Evolutionary conservation across 2,329 filamentous ascomycete species (phyloP).

Genomic region (Colletotrichum plurivorum): DNA sequence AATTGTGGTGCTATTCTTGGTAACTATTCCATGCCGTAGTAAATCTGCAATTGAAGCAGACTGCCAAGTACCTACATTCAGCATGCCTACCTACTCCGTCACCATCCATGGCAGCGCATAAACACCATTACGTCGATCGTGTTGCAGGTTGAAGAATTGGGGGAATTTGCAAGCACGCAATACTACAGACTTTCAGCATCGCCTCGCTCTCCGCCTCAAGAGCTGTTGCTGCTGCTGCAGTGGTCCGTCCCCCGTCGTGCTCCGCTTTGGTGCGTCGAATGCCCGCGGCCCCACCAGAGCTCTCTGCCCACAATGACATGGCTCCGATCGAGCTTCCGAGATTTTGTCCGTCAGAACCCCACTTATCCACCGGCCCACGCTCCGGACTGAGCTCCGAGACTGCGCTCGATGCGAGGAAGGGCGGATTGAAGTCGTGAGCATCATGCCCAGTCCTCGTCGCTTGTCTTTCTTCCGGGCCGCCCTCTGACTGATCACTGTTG

Average conservation of each 20-base stretch:
- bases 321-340: conserved; percentile 9
- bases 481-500: background rate
- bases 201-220: too few relatives aligned
- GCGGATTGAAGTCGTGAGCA: background rate
- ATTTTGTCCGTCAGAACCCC: background rate
- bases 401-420: background rate
- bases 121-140: conserved; percentile 12
- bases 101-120: background rate
- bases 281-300: background rate
- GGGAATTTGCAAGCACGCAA: too few relatives aligned
- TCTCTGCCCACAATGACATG: background rate
- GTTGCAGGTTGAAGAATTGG: conserved; percentile 23
- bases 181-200: too few relatives aligned
- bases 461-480: background rate
- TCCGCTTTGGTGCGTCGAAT: too few relatives aligned
- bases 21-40: too few relatives aligned
- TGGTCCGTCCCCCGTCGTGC: too few relatives aligned
- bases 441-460: background rate
- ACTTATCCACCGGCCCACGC: too few relatives aligned
- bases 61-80: too few relatives aligned
- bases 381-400: background rate
- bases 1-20: too few relatives aligned
- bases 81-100: too few relatives aligned
- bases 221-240: too few relatives aligned
- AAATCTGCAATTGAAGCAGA: too few relatives aligned